These are phyloP conservation scores for Colletotrichum trifolii DNA, from an alignment of 2,329 filamentous ascomycete genomes.

Conservation along the genomic window DNA sequence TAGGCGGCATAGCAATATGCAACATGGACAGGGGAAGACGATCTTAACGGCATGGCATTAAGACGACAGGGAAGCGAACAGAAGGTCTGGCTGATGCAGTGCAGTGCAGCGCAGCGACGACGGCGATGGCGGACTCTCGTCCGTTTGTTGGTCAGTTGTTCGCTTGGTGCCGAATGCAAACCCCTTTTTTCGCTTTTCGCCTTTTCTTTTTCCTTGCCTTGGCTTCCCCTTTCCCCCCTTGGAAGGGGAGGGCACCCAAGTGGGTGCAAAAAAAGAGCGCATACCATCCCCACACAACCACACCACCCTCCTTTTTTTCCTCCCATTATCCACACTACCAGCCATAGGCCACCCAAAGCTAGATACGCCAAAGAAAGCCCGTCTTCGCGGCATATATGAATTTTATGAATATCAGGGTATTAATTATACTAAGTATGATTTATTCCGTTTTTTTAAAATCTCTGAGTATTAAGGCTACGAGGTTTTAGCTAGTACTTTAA, in stretches of 20 bases:
- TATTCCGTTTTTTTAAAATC: no score
- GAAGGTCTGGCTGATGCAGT: neutral
- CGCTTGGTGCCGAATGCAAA: conserved; percentile 28
- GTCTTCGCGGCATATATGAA: no score
- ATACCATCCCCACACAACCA: no score
- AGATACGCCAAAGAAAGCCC: no score
- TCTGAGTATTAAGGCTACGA: no score
- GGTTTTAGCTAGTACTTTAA: no score
- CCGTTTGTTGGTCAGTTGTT: neutral
- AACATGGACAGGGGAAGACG: neutral
- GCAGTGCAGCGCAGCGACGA: conserved; percentile 1
- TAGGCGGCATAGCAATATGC: conserved; percentile 3
- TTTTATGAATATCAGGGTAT: no score
- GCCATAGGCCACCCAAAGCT: no score
- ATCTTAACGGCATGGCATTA: conserved; percentile 29
- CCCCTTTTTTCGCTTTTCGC: conserved; percentile 16
- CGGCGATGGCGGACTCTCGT: conserved; percentile 10
- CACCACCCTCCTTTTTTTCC: no score
- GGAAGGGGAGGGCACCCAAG: neutral
- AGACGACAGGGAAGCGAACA: conserved; percentile 14
- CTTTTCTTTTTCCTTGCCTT: neutral
- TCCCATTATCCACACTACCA: no score
- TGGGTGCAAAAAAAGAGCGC: no score
- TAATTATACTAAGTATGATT: no score
- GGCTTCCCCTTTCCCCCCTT: neutral